A percentile compares a stretch with the other conserved stretches of the same genome.
These are phyloP conservation scores for Paragyromitra xinjiangensis DNA, from an alignment of 495 filamentous ascomycete genomes.

Conservation along the genomic window DNA sequence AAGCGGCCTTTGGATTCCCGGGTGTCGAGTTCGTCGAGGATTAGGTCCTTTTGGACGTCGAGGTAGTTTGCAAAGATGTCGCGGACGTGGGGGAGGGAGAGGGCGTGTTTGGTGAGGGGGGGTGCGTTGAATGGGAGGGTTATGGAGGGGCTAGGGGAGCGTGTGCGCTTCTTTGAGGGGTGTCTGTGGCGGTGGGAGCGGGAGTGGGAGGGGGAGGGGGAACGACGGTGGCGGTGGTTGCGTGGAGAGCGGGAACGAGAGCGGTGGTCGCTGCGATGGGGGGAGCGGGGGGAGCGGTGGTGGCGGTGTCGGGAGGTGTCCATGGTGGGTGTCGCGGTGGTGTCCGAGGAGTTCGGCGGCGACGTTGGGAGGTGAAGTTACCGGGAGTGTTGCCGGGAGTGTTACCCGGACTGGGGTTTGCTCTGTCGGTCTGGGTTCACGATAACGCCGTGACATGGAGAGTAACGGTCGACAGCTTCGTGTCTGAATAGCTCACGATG, in stretches of 20 bases:
- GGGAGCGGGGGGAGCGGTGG: conserved; percentile 9
- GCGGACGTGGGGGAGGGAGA: conserved; percentile 70
- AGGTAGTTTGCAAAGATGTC: conserved; percentile 86
- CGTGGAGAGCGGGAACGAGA: conserved; percentile 20
- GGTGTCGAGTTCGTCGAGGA: conserved; percentile 71
- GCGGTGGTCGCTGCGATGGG: conserved; percentile 17
- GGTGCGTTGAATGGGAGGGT: conserved; percentile 74
- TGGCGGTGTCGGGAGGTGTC: conserved; percentile 27
- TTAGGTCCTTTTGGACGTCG: conserved; percentile 82
- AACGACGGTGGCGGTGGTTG: conserved; percentile 34
- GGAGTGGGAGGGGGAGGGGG: conserved; percentile 28
- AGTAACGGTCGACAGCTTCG: not conserved
- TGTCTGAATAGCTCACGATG: conserved; percentile 21
- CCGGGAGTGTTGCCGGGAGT: not conserved
- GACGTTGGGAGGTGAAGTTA: not conserved
- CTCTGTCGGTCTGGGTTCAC: not conserved
- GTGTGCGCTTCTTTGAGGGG: conserved; percentile 37
- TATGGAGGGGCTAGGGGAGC: conserved; percentile 41
- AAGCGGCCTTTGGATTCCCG: conserved; percentile 81
- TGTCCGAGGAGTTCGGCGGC: not conserved
- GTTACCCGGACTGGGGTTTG: conserved; percentile 21
- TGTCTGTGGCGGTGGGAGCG: conserved; percentile 32
- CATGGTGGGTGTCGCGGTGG: conserved; percentile 15
- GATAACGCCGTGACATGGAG: not conserved
- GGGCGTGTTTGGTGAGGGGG: conserved; percentile 71